phyloP scores from a whole-genome alignment of 768 basidiomycete genomes.

The Leucosporidium yakuticum region DNA sequence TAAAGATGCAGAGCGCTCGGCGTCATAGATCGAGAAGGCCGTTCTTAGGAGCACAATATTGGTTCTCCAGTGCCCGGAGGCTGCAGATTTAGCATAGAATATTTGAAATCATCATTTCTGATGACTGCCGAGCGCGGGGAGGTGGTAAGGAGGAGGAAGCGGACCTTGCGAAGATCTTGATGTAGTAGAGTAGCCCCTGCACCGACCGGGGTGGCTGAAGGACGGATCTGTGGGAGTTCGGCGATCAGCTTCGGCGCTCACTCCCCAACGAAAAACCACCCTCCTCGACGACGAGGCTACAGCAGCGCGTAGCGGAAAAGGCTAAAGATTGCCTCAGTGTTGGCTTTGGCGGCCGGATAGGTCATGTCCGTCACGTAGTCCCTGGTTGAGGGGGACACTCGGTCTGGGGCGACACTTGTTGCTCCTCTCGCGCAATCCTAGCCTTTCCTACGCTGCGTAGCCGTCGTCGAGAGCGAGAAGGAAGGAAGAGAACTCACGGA shows the following conservation, averaged over 20 bases:
- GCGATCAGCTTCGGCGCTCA: constrained; percentile 9
- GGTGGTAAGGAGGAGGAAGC: not conserved
- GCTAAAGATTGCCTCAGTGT: not conserved
- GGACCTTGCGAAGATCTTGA: not conserved
- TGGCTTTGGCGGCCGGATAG: constrained; percentile 23
- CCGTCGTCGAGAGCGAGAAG: not conserved
- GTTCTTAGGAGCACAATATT: not conserved
- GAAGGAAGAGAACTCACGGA: not conserved
- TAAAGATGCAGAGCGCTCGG: no score
- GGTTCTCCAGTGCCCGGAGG: not conserved
- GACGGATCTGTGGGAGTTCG: not conserved
- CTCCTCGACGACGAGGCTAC: no score
- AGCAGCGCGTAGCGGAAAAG: no score
- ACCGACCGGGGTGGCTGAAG: not conserved
- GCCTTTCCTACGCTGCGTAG: not conserved
- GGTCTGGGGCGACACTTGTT: constrained; percentile 41
- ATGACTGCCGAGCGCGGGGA: no score
- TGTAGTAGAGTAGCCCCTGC: not conserved
- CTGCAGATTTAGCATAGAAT: constrained; percentile 29
- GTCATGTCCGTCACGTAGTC: constrained; percentile 27
- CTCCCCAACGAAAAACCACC: not conserved
- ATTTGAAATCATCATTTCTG: constrained; percentile 8
- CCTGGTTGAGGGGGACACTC: constrained; percentile 20
- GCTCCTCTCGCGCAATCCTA: constrained; percentile 34
- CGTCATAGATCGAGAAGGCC: not conserved